Evolutionary conservation across 495 filamentous ascomycete species (phyloP), one percentile per base, ranked within the genome.

Genomic region (Aspergillus carlsbadensis): DNA sequence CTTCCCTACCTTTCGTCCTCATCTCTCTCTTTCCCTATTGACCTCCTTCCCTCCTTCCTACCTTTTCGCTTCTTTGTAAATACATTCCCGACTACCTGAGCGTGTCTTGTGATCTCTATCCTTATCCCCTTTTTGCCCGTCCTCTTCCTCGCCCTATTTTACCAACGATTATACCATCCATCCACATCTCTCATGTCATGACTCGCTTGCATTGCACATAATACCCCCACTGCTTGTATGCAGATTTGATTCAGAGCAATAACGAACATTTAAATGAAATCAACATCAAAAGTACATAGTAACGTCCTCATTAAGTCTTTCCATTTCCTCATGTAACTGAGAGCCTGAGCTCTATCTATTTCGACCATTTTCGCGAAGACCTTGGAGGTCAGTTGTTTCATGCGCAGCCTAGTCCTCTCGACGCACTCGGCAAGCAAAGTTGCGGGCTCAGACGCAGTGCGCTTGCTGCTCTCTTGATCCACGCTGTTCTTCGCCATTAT

Each of bases 1-100:
- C 41, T 29, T 35, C n/a, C 26, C 39, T 7, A 46, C 44, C 29
- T 42, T 45, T 43, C 46, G 34, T 35, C 35, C 56, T 39, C 18
- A 13, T 51, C 47, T 24, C n/a, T 18, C 15, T 17, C 37, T n/a
- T 14, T 51, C 21, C 36, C 3, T 24, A 22, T 51, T 18, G 2
- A 29, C 47, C 15, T 37, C 35, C 35, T 3, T 6, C 35, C 35
- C 35, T 6, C 34, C 21, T 42, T 34, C 20, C 11, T 17, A 6
- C 29, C 36, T 14, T 37, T 17, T 10, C 20, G 15, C 33, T 48
- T 33, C 14, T 49, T 22, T 43, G 39, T 40, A 52, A 26, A 52
- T 52, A 52, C 39, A 2, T 43, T 10, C 47, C 18, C 29, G 47
- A 50, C 34, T 37, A 44, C 13, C 10, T 6, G 13, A 29, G 26